Evolutionary conservation across 805 yeast genomes (phyloP).

Genomic region (Isabelozyma gotoi): DNA sequence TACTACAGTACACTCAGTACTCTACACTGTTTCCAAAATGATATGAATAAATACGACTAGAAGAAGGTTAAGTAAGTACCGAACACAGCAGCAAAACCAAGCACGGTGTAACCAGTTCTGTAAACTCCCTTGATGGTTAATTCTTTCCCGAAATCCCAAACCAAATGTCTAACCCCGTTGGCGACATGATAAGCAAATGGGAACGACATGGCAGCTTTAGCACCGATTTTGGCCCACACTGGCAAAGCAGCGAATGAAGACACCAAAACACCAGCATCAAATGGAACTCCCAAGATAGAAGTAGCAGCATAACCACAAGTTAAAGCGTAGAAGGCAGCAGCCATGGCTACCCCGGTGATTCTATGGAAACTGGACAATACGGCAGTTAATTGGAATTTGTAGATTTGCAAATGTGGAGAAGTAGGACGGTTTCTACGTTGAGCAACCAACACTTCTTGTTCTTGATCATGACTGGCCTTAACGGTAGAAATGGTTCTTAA

Average conservation of each 20-base stretch:
- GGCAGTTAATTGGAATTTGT: constrained; percentile 89
- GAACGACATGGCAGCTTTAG: constrained; percentile 71
- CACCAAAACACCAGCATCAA: constrained; percentile 54
- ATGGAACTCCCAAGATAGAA: constrained; percentile 55
- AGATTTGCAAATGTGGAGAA: constrained; percentile 88
- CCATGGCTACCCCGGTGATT: constrained; percentile 82
- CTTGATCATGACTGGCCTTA: constrained; percentile 58
- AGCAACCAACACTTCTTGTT: constrained; percentile 65
- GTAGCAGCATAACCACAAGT: constrained; percentile 74
- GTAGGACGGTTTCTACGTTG: constrained; percentile 88
- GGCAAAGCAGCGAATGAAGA: constrained; percentile 64
- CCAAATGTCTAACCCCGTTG: constrained; percentile 89
- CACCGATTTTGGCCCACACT: constrained; percentile 53
- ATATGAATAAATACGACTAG: constrained; percentile 10
- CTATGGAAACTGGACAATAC: constrained; percentile 80
- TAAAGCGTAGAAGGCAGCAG: constrained; percentile 73
- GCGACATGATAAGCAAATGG: constrained; percentile 85
- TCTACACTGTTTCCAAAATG: no score
- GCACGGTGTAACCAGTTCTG: constrained; percentile 84
- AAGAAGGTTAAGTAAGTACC: constrained; percentile 60
- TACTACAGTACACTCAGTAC: no score
- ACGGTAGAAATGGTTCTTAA: constrained; percentile 29
- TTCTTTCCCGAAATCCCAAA: constrained; percentile 89
- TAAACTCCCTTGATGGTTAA: constrained; percentile 84
- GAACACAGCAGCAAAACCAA: constrained; percentile 59